phyloP scores from a whole-genome alignment of 108 stramenopile species.

The Nitzschia inconspicua region DNA sequence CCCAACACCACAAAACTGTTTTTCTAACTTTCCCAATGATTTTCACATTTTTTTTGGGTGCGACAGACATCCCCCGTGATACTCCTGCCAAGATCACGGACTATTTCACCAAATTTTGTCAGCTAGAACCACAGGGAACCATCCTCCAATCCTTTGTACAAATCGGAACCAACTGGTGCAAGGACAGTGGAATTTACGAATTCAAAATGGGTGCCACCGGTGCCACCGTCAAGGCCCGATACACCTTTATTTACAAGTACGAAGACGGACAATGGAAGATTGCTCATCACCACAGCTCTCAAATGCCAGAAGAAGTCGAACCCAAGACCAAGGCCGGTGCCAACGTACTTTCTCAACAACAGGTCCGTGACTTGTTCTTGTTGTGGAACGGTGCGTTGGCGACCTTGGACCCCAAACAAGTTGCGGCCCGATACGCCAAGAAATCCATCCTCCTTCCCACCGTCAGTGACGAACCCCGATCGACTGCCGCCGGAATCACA shows the following conservation, averaged over 20 bases:
- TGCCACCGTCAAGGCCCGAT: constrained; percentile 42
- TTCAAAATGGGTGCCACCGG: constrained; percentile 26
- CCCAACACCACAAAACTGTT: too few relatives aligned
- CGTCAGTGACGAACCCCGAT: constrained; percentile 49
- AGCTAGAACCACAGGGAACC: constrained; percentile 36
- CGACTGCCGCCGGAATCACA: constrained; percentile 35
- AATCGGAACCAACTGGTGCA: constrained; percentile 42
- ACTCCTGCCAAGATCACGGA: constrained; percentile 26
- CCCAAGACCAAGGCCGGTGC: constrained; percentile 17
- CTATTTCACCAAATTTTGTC: constrained; percentile 38
- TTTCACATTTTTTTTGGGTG: too few relatives aligned
- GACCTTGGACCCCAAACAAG: constrained; percentile 39
- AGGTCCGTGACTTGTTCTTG: constrained; percentile 41
- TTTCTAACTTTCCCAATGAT: too few relatives aligned
- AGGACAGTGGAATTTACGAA: constrained; percentile 36
- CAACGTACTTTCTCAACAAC: constrained; percentile 31
- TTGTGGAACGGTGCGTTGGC: constrained; percentile 57
- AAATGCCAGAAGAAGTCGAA: constrained; percentile 59
- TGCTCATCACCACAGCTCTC: constrained; percentile 61
- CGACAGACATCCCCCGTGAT: constrained; percentile 35
- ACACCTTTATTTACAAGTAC: constrained; percentile 57
- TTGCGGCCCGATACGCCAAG: constrained; percentile 42
- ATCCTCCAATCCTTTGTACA: constrained; percentile 21
- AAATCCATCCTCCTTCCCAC: constrained; percentile 39
- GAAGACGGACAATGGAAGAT: constrained; percentile 77